phyloP scores from a whole-genome alignment of 257 asterid genomes.

The Nicotiana noctiflora region DNA sequence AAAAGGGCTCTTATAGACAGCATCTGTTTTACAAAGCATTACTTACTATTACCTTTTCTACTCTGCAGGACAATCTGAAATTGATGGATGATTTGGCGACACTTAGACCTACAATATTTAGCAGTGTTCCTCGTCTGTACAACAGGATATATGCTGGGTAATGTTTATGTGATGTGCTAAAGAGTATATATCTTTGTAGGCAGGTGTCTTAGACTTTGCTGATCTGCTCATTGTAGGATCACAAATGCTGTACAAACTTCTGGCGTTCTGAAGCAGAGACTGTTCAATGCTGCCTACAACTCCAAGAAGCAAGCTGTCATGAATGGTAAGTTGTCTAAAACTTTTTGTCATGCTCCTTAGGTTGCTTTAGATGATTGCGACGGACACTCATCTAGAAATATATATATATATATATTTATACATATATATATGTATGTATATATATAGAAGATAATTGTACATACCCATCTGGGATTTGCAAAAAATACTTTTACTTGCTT shows the following conservation, averaged over 20 bases:
- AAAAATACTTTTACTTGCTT: not conserved
- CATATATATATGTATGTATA: no score
- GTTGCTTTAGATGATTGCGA: not conserved
- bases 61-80: slow-evolving; percentile 81
- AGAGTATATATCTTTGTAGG: slow-evolving; percentile 3
- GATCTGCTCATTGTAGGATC: slow-evolving; percentile 42
- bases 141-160: slow-evolving; percentile 97
- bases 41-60: not conserved
- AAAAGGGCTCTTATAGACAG: not conserved
- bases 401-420: no score
- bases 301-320: slow-evolving; percentile 87
- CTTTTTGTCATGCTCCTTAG: slow-evolving; percentile 1
- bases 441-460: not conserved
- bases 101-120: slow-evolving; percentile 83
- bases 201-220: slow-evolving; percentile 15
- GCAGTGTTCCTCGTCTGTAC: slow-evolving; percentile 98
- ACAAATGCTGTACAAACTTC: slow-evolving; percentile 75
- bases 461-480: not conserved
- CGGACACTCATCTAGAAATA: not conserved
- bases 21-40: slow-evolving; percentile 2
- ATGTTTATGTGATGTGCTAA: slow-evolving; percentile 7
- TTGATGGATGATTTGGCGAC: slow-evolving; percentile 88
- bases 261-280: slow-evolving; percentile 67
- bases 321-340: slow-evolving; percentile 47
- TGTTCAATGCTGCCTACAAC: slow-evolving; percentile 85